Conservation (phyloP, 169 alveolate genomes). For the Cryptosporidium viatorum region DNA sequence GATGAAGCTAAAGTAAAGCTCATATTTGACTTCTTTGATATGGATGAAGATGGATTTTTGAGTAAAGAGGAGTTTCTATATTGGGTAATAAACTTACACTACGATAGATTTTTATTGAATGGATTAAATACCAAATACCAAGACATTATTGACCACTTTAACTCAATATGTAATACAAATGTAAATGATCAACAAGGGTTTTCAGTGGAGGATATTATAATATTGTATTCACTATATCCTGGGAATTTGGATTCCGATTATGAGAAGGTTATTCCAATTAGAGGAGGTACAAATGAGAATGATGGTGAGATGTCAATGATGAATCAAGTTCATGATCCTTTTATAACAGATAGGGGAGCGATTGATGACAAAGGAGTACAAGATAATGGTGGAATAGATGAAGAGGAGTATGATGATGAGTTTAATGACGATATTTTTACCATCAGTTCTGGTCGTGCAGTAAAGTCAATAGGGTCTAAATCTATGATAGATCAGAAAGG, state of each 20-base stretch:
- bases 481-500: slow-evolving; percentile 40
- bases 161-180: slow-evolving; percentile 76
- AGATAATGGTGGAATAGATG: background rate
- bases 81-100: slow-evolving; percentile 54
- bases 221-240: slow-evolving; percentile 76
- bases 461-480: background rate
- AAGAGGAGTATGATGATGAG: slow-evolving; percentile 53
- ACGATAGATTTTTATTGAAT: slow-evolving; percentile 24
- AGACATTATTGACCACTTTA: slow-evolving; percentile 76
- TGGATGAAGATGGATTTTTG: slow-evolving; percentile 74
- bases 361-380: slow-evolving; percentile 1
- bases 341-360: background rate
- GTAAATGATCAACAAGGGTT: slow-evolving; percentile 74
- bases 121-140: slow-evolving; percentile 67
- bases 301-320: slow-evolving; percentile 61
- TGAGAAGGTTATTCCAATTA: slow-evolving; percentile 76
- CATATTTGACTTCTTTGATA: slow-evolving; percentile 76
- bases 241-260: slow-evolving; percentile 77
- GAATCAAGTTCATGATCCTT: background rate
- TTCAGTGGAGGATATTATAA: slow-evolving; percentile 69
- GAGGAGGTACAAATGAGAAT: slow-evolving; percentile 31
- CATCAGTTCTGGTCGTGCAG: background rate
- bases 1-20: slow-evolving; percentile 75
- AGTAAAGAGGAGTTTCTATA: slow-evolving; percentile 50
- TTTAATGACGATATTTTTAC: slow-evolving; percentile 19